Percentiles rank a stretch among this genome's conserved stretches.
Evolutionary conservation across 345 rosid species (phyloP).

Genomic region (Punica granatum): DNA sequence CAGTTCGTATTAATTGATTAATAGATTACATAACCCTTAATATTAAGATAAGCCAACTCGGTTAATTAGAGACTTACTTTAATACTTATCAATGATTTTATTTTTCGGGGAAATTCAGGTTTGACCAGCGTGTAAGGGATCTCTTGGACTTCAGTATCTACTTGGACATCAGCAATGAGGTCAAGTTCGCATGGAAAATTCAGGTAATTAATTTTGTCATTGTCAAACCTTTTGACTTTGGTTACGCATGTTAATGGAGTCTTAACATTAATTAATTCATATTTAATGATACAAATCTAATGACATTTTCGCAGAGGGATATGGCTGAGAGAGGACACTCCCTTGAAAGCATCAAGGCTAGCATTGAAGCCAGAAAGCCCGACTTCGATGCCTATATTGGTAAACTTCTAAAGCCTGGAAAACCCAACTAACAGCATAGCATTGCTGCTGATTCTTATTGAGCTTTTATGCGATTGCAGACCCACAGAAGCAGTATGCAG

Average conservation of each 20-base stretch:
- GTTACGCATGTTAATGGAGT: no score
- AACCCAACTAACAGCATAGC: background rate
- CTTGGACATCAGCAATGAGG: conserved; percentile 96
- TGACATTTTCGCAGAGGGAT: conserved; percentile 55
- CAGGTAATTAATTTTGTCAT: conserved; percentile 3
- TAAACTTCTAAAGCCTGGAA: conserved; percentile 14
- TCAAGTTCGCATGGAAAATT: conserved; percentile 95
- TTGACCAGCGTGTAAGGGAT: conserved; percentile 75
- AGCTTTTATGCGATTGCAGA: conserved; percentile 36
- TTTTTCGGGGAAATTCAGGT: conserved; percentile 35
- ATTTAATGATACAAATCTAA: background rate
- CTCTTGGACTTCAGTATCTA: conserved; percentile 89
- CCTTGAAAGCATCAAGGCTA: conserved; percentile 93
- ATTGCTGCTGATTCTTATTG: background rate
- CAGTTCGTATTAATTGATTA: no score
- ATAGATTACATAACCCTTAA: no score
- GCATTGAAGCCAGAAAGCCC: conserved; percentile 93
- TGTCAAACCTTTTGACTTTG: no score
- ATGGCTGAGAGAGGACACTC: conserved; percentile 99
- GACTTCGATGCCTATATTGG: conserved; percentile 97
- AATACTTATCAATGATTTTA: no score
- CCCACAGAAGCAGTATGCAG: conserved; percentile 92
- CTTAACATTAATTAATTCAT: no score
- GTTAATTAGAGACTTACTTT: no score
- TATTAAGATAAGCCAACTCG: no score